A percentile compares a stretch with the other conserved stretches of the same genome.
These are phyloP conservation scores for Erodium moschatum DNA, from an alignment of 441 rosid genomes.

Conservation along the genomic window DNA sequence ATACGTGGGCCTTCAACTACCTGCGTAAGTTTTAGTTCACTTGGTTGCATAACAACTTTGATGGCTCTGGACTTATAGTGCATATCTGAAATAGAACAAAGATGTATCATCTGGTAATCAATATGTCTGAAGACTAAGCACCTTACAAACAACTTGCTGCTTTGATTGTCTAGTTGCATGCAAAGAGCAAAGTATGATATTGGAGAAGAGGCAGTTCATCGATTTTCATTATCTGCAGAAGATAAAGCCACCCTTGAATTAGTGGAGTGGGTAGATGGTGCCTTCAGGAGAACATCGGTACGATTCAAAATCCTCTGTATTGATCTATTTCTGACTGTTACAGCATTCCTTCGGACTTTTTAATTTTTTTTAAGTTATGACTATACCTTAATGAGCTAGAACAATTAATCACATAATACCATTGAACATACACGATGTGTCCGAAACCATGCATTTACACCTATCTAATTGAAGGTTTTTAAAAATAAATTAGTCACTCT, in stretches of 20 bases:
- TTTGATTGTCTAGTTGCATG: conserved; percentile 69
- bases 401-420: background rate
- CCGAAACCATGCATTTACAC: background rate
- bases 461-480: background rate
- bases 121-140: background rate
- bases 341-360: background rate
- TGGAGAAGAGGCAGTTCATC: conserved; percentile 92
- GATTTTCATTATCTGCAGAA: conserved; percentile 92
- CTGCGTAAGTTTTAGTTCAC: background rate
- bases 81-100: background rate
- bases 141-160: conserved; percentile 7
- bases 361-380: background rate
- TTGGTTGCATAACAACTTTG: background rate
- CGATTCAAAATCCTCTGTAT: conserved; percentile 32
- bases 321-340: background rate
- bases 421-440: background rate
- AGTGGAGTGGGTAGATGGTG: conserved; percentile 93
- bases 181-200: conserved; percentile 92
- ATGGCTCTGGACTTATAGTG: background rate
- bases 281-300: conserved; percentile 73
- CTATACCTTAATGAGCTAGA: background rate
- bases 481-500: background rate
- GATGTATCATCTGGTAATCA: background rate
- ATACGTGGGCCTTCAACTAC: background rate
- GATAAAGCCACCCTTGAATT: conserved; percentile 96